These are phyloP conservation scores for Ophiostoma sp. DNA, from an alignment of 2,329 filamentous ascomycete species.

Conservation along the genomic window DNA sequence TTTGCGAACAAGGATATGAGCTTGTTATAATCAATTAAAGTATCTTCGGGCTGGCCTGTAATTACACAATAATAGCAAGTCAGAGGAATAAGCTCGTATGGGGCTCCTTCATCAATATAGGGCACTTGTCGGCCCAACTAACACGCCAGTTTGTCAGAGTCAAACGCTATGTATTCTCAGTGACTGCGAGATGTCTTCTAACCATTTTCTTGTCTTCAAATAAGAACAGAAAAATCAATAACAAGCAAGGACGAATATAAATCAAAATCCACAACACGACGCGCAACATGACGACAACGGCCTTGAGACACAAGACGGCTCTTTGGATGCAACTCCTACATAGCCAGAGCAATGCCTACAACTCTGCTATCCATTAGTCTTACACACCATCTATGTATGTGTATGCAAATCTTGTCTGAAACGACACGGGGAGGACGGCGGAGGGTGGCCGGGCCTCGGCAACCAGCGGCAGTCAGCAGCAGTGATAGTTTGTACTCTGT, in stretches of 20 bases:
- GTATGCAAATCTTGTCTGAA: slow-evolving; percentile 1
- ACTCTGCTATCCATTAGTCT: neutral
- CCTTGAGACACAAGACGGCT: no score
- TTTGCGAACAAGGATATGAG: neutral
- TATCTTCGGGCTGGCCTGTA: neutral
- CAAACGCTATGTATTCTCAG: no score
- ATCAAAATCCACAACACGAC: no score
- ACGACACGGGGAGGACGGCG: neutral
- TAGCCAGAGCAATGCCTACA: no score
- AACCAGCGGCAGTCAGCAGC: neutral
- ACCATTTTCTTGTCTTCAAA: no score
- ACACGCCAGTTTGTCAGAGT: neutral
- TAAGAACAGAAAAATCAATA: no score
- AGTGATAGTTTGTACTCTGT: neutral
- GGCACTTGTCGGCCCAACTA: neutral
- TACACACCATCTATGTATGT: neutral
- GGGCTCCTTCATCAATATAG: neutral
- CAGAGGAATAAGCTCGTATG: neutral
- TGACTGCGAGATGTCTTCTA: no score
- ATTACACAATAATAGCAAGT: neutral
- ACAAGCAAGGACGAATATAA: no score
- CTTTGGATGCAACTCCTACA: no score
- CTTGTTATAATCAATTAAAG: neutral
- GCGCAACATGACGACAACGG: no score
- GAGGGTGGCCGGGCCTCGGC: neutral